phyloP scores from a whole-genome alignment of 2,329 filamentous ascomycete genomes.

The Colletotrichum karsti region DNA sequence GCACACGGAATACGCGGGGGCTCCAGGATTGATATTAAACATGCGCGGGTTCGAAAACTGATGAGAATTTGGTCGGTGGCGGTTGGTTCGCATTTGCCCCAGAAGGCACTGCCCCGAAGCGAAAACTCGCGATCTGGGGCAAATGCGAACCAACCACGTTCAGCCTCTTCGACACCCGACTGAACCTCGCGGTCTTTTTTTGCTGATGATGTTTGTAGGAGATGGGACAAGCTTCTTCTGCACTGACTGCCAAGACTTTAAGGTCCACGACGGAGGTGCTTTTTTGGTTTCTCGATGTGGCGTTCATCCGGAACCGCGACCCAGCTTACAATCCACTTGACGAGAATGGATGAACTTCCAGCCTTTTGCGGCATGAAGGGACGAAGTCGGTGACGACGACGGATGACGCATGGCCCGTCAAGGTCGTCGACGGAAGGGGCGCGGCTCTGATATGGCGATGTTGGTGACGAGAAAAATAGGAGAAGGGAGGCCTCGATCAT shows the following conservation, averaged over 20 bases:
- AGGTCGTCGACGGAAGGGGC: not conserved
- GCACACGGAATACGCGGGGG: not conserved
- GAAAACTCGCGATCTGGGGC: not conserved
- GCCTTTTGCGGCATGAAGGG: not conserved
- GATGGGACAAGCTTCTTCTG: not conserved
- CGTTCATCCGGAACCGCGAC: not conserved
- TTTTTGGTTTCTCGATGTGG: not conserved
- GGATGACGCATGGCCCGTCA: not conserved
- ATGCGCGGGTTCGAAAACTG: not conserved
- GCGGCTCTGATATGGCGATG: not conserved
- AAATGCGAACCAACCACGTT: not conserved
- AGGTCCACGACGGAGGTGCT: not conserved
- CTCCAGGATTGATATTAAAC: not conserved
- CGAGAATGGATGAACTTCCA: not conserved
- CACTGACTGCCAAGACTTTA: not conserved
- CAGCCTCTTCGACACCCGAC: not conserved
- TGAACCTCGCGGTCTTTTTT: not conserved
- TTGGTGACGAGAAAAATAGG: not conserved
- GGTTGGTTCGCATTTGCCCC: constrained; percentile 6
- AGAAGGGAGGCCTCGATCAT: not conserved
- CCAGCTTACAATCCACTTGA: not conserved
- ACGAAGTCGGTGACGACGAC: not conserved
- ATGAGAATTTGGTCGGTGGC: not conserved
- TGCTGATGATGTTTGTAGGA: not conserved
- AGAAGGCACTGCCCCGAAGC: not conserved